Evolutionary conservation across 169 alveolate species (phyloP).

Genomic region (Toxoplasma gondii): DNA sequence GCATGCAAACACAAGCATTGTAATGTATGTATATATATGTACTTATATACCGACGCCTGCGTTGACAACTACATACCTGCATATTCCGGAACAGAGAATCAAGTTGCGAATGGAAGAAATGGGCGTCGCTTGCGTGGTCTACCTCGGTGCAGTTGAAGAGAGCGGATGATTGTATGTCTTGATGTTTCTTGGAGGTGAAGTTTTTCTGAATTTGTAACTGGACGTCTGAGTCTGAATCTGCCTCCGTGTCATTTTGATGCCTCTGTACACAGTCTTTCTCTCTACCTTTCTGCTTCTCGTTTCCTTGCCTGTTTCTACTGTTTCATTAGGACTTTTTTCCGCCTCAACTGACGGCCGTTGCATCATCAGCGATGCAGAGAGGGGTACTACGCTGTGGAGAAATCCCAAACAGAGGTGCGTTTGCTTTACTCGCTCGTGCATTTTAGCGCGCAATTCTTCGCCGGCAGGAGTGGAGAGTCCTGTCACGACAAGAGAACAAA

Average conservation of each 20-base stretch:
- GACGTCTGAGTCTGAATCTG: background rate
- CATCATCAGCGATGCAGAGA: conserved; percentile 13
- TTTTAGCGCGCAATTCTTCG: background rate
- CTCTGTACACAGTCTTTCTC: background rate
- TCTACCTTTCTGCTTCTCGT: too few relatives aligned
- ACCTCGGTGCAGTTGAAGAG: too few relatives aligned
- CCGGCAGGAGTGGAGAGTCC: too few relatives aligned
- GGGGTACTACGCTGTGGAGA: conserved; percentile 1
- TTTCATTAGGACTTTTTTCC: background rate
- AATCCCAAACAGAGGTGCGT: conserved; percentile 12
- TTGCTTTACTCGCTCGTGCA: background rate
- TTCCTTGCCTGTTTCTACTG: background rate
- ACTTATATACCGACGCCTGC: too few relatives aligned
- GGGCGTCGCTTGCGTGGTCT: too few relatives aligned
- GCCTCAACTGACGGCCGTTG: conserved; percentile 45
- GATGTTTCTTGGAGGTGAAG: too few relatives aligned
- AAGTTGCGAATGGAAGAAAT: too few relatives aligned
- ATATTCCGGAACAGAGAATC: too few relatives aligned
- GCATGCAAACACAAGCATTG: too few relatives aligned
- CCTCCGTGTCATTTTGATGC: too few relatives aligned
- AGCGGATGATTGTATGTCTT: background rate
- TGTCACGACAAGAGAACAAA: too few relatives aligned
- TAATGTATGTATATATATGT: too few relatives aligned
- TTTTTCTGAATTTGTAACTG: background rate
- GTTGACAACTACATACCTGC: background rate